Conservation (phyloP, 768 basidiomycete genomes). For the Suillus spraguei region DNA sequence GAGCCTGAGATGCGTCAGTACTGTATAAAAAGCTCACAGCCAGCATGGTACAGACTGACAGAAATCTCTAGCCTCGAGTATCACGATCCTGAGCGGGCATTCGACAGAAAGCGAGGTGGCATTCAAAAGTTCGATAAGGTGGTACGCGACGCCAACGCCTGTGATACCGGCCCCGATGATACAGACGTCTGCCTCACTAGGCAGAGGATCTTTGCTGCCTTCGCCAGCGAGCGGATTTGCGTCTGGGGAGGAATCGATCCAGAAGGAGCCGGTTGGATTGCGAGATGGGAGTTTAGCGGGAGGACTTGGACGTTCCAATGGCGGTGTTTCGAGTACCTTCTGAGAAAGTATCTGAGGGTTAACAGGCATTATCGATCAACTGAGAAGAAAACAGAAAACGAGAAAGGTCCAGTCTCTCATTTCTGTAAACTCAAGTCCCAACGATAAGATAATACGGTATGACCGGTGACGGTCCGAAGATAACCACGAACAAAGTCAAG, state of each 20-base stretch:
- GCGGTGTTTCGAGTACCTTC: neutral
- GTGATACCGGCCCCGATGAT: too few species aligned
- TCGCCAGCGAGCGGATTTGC: too few species aligned
- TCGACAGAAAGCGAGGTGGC: slow-evolving; percentile 5
- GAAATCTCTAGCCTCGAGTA: slow-evolving; percentile 86
- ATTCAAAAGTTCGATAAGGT: slow-evolving; percentile 42
- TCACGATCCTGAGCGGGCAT: slow-evolving; percentile 50
- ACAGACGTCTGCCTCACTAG: too few species aligned
- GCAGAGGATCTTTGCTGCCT: too few species aligned
- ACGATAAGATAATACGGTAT: neutral
- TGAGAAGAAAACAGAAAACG: neutral
- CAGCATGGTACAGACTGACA: slow-evolving; percentile 53
- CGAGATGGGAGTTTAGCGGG: too few species aligned
- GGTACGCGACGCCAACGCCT: too few species aligned
- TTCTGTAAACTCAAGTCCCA: neutral
- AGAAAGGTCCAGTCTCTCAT: neutral
- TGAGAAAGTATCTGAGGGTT: slow-evolving; percentile 2
- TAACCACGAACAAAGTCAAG: too few species aligned
- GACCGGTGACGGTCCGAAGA: too few species aligned
- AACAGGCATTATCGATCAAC: neutral
- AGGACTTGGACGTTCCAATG: neutral
- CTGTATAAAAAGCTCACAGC: neutral
- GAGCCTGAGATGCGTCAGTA: slow-evolving; percentile 46
- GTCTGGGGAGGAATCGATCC: too few species aligned
- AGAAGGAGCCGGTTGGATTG: too few species aligned